Evolutionary conservation across 768 basidiomycete species (phyloP).

Genomic region (Hericium coralloides): DNA sequence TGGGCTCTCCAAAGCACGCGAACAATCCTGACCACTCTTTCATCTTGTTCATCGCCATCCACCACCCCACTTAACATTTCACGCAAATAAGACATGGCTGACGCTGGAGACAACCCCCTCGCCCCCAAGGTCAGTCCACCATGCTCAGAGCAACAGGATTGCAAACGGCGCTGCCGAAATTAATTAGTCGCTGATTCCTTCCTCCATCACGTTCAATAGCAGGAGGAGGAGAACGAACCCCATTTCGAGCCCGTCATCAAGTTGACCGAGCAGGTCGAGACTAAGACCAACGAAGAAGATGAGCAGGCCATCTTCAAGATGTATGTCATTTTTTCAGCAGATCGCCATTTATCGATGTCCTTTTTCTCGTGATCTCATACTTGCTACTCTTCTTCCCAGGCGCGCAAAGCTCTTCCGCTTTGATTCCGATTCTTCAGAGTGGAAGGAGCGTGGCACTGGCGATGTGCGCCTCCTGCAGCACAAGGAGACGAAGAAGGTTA

Average conservation of each 20-base stretch:
- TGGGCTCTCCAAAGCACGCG: conserved; percentile 16
- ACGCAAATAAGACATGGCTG: conserved; percentile 3
- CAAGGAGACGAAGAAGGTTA: conserved; percentile 83
- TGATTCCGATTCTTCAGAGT: conserved; percentile 66
- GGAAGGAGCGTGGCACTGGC: conserved; percentile 98
- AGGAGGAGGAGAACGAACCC: conserved; percentile 63
- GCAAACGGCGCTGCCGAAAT: background rate
- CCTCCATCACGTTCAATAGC: background rate
- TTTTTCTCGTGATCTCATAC: conserved; percentile 8
- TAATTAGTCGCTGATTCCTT: background rate
- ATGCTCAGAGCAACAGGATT: conserved; percentile 7
- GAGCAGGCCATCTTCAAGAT: conserved; percentile 94
- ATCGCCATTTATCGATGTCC: conserved; percentile 6
- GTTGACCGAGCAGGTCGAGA: conserved; percentile 92
- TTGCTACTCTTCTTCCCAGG: conserved; percentile 36
- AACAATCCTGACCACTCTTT: conserved; percentile 6
- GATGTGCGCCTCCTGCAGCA: conserved; percentile 89
- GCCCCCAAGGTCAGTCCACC: conserved; percentile 54
- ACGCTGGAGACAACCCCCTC: conserved; percentile 39
- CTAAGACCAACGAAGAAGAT: conserved; percentile 92
- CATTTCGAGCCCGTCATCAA: conserved; percentile 96
- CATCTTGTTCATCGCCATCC: conserved; percentile 8
- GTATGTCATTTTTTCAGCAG: conserved; percentile 40
- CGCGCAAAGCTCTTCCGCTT: conserved; percentile 98
- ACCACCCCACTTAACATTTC: conserved; percentile 5